A percentile compares a stretch with the other conserved stretches of the same genome.
Conservation (phyloP, 805 yeast species). For the Spathaspora arborariae region DNA sequence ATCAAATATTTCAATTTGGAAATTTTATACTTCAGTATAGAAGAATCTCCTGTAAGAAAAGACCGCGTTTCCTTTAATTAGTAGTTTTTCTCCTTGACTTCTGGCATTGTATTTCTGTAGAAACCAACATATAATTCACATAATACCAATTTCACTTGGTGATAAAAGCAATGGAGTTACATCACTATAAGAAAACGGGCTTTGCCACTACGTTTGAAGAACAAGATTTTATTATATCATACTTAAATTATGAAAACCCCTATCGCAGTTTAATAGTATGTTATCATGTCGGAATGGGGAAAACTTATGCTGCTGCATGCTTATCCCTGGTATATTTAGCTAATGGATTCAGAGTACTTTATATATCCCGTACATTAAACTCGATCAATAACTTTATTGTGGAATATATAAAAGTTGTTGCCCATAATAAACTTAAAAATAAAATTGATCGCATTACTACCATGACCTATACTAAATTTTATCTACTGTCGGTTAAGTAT, state of each 20-base stretch:
- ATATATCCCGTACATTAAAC: background rate
- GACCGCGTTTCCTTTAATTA: no score
- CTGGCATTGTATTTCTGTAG: no score
- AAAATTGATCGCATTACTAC: background rate
- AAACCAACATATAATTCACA: no score
- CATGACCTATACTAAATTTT: background rate
- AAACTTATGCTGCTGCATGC: background rate
- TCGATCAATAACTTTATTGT: background rate
- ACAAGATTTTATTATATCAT: background rate
- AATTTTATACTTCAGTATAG: no score
- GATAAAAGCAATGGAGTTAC: no score
- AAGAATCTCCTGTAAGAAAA: no score
- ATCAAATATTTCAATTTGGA: no score
- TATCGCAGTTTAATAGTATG: conserved; percentile 1
- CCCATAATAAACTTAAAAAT: background rate
- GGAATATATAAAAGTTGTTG: background rate
- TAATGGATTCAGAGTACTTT: background rate
- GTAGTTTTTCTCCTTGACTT: no score
- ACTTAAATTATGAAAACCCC: background rate
- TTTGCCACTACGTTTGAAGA: conserved; percentile 1
- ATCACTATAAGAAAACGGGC: background rate
- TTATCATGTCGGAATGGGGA: background rate
- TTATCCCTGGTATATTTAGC: background rate
- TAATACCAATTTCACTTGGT: no score
- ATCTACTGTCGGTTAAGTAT: background rate